phyloP scores from a whole-genome alignment of 2,329 filamentous ascomycete species.

The Penicillium freii region DNA sequence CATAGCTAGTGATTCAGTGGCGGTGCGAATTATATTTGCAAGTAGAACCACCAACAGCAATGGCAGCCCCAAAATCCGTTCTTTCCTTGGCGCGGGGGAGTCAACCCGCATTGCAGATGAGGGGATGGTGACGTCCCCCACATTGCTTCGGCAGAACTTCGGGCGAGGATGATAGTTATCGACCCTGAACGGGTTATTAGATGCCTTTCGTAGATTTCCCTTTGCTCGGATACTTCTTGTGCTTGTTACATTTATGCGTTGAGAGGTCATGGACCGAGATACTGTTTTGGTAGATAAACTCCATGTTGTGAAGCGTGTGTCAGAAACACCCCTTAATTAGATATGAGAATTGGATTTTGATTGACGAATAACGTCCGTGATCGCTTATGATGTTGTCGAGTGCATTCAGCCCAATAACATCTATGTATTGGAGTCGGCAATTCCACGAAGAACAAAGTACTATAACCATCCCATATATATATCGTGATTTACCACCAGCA shows the following conservation, averaged over 20 bases:
- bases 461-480: neutral
- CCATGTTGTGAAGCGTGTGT: neutral
- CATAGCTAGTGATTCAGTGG: conserved; percentile 6
- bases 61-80: neutral
- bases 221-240: neutral
- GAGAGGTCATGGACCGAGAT: neutral
- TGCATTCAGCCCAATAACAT: no score
- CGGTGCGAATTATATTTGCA: neutral
- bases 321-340: neutral
- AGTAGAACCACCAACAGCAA: neutral
- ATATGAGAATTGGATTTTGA: neutral
- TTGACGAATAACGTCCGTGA: no score
- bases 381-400: neutral
- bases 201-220: neutral
- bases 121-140: conserved; percentile 1
- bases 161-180: neutral
- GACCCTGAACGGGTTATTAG: neutral
- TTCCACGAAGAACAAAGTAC: neutral
- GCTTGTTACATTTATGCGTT: neutral
- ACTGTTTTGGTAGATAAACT: neutral
- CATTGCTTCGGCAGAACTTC: neutral
- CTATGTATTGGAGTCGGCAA: neutral
- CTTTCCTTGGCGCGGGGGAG: neutral
- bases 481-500: neutral
- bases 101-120: neutral